A percentile compares a stretch with the other conserved stretches of the same genome.
Conservation (phyloP, 106 monocot genomes). For the Dioscorea zingiberensis region DNA sequence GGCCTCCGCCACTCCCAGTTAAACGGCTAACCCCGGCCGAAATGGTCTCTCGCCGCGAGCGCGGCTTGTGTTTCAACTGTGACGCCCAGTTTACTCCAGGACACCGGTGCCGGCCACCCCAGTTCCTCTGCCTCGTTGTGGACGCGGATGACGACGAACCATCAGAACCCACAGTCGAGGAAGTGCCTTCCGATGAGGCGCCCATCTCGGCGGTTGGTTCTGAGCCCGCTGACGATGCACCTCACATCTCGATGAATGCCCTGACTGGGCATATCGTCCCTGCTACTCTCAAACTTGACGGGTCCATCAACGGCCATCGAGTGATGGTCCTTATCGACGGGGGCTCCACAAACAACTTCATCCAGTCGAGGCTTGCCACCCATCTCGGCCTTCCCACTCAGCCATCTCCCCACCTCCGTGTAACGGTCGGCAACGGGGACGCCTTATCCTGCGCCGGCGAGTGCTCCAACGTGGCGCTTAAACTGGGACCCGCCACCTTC, state of each 20-base stretch:
- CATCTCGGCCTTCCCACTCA: not conserved
- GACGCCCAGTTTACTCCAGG: not conserved
- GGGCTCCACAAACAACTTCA: not conserved
- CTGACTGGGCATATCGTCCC: not conserved
- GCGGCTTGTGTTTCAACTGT: not conserved
- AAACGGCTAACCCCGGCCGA: not conserved
- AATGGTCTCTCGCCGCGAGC: not conserved
- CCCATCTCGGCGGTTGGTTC: too few relatives aligned
- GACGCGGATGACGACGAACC: too few relatives aligned
- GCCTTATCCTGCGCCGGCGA: not conserved
- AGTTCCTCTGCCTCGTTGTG: not conserved
- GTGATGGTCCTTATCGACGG: not conserved
- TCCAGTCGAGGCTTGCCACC: not conserved
- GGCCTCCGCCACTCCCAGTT: too few relatives aligned
- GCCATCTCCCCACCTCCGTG: not conserved
- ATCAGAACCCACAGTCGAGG: too few relatives aligned
- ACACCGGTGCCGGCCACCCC: not conserved
- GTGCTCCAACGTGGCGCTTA: not conserved
- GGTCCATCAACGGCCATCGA: not conserved
- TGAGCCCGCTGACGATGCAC: too few relatives aligned
- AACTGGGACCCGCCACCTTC: not conserved
- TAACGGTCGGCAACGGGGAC: not conserved
- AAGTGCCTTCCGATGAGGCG: not conserved
- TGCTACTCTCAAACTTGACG: not conserved
- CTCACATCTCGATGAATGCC: not conserved